Base-by-base conservation (phyloP, 805 yeast genomes). In the Dipodascopsis uninucleata region DNA sequence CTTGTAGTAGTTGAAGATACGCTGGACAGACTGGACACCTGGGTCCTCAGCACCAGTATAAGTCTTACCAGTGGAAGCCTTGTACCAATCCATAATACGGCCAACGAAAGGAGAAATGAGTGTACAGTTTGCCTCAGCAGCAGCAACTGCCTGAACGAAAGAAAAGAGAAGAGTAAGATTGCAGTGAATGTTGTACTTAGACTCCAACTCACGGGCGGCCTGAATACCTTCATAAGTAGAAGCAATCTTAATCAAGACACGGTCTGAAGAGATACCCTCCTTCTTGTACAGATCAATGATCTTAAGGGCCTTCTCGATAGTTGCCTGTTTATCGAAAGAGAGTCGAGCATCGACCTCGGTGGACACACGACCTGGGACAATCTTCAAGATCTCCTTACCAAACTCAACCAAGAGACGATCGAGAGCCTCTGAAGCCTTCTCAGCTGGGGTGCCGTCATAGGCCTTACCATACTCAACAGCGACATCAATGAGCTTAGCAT, bases 151-250 rank as follows among this genome's bases (percentile, higher is more conserved):
- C 75, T 93, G 99, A 45, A 79, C 85, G 65, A 87, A 86, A 31
- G 96, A 85, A 82, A 93, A 93, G 64, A 93, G 77, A 60, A 93
- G 74, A 47, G 99, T 93, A 76, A 93, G 78, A 80, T 93, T 93
- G 74, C 84, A 78, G 81, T 93, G 97, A 61, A 93, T 79, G 41
- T 80, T 88, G 75, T 93, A 76, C 71, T 93, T 80, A 57, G 81
- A 70, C 77, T 93, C 98, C 68, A 93, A 78, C 69, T 85, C 95
- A 68, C 81, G 79, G 47, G 99, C 98, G 60, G 98, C 99, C 71
- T 86, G 96, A 69, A 93, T 93, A 77, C 99, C 99, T 75, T 93
- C 98, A 85, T 89, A 93, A 56, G 98, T 93, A 50, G 97, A 84
- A 52, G 98, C 98, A 58, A 93, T 79, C 79, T 93, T 93, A 73